Conservation (phyloP, 768 basidiomycete genomes). For the Mycena galopus region DNA sequence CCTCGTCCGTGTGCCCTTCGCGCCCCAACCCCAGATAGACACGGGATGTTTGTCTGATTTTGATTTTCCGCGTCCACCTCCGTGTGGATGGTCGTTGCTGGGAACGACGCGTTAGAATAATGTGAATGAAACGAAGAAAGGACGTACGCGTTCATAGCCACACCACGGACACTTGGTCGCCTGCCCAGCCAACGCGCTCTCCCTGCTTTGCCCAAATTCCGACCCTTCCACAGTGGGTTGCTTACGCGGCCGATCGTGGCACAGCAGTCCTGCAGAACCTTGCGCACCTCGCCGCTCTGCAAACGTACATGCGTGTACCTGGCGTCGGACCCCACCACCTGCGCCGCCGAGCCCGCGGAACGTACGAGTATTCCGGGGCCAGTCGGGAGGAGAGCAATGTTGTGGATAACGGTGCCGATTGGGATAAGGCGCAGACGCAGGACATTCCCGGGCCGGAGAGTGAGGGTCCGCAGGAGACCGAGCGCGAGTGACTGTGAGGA, state of each 20-base stretch:
- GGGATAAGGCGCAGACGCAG: conserved; percentile 93
- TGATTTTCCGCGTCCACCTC: conserved; percentile 97
- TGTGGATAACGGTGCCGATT: conserved; percentile 91
- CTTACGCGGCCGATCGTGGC: conserved; percentile 94
- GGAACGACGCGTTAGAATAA: conserved; percentile 2
- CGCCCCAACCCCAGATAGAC: conserved; percentile 93
- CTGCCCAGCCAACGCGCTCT: conserved; percentile 88
- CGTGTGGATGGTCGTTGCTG: conserved; percentile 93
- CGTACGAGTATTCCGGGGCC: conserved; percentile 89
- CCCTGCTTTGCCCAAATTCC: conserved; percentile 92
- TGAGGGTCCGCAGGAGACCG: conserved; percentile 86
- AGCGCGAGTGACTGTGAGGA: conserved; percentile 79
- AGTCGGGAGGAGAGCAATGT: conserved; percentile 78
- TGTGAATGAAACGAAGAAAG: conserved; percentile 10
- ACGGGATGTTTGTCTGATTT: conserved; percentile 97
- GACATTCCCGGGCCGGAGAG: conserved; percentile 92
- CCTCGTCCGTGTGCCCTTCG: conserved; percentile 93
- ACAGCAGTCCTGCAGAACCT: conserved; percentile 82
- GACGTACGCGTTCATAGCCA: conserved; percentile 95
- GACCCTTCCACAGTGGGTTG: conserved; percentile 90
- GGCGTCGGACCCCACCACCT: conserved; percentile 81
- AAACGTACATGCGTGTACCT: conserved; percentile 87
- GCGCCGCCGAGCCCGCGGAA: conserved; percentile 89
- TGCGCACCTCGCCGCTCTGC: conserved; percentile 93
- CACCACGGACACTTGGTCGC: conserved; percentile 90